Conservation (phyloP, 257 asterid genomes). For the Solanum pimpinellifolium region DNA sequence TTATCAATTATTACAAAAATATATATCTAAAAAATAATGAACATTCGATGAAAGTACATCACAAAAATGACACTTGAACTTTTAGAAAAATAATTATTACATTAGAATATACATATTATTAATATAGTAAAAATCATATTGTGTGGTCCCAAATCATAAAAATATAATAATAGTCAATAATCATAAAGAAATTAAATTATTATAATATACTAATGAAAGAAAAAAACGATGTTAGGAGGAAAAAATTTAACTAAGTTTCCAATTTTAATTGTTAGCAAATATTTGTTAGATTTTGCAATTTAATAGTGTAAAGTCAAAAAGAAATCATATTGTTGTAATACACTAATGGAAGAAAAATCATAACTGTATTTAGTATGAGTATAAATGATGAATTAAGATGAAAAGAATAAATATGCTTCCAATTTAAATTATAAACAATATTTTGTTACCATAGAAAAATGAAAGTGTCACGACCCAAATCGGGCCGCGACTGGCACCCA, state of each 20-base stretch:
- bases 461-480: no score
- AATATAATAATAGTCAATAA: neutral
- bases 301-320: neutral
- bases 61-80: neutral
- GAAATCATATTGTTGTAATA: neutral
- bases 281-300: neutral
- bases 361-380: neutral
- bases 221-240: neutral
- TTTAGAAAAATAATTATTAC: neutral
- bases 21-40: neutral
- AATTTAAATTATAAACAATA: no score
- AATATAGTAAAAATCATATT: neutral
- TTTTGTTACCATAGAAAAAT: neutral
- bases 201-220: neutral
- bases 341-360: neutral
- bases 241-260: neutral
- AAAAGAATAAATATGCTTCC: neutral
- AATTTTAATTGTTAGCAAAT: neutral
- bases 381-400: neutral
- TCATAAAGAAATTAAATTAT: neutral
- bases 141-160: neutral
- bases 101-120: neutral
- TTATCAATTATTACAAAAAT: no score
- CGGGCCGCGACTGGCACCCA: no score
- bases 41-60: neutral